Conservation (phyloP, 2,329 filamentous ascomycete species). For the Ophiostoma sp. region DNA sequence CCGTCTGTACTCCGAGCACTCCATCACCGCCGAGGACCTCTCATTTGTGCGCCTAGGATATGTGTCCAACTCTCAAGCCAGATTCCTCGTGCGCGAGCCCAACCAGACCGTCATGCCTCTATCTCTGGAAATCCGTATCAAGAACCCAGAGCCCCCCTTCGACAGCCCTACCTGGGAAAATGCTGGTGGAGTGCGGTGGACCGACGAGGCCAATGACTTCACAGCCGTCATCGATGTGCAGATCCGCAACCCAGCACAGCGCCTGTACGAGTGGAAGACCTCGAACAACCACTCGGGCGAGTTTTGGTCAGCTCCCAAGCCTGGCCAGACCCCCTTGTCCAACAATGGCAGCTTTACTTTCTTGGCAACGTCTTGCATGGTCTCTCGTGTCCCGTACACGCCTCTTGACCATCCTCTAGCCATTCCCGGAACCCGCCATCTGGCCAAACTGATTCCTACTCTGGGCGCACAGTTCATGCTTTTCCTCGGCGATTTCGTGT, state of each 20-base stretch:
- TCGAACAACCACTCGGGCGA: conserved; percentile 82
- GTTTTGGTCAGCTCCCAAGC: conserved; percentile 69
- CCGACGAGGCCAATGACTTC: conserved; percentile 75
- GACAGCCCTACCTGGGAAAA: conserved; percentile 60
- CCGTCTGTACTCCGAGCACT: conserved; percentile 67
- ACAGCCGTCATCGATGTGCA: conserved; percentile 65
- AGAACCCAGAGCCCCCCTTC: conserved; percentile 45
- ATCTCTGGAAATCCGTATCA: conserved; percentile 59
- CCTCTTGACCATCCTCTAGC: conserved; percentile 75
- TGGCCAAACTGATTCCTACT: conserved; percentile 66
- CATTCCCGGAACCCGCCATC: conserved; percentile 71
- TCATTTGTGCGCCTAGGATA: conserved; percentile 85
- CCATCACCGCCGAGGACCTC: conserved; percentile 66
- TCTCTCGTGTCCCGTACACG: conserved; percentile 84
- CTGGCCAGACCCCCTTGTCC: conserved; percentile 56
- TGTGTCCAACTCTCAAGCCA: conserved; percentile 73
- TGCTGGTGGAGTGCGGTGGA: conserved; percentile 58
- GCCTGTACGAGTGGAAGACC: conserved; percentile 73
- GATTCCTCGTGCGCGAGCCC: conserved; percentile 78
- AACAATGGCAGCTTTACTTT: conserved; percentile 76
- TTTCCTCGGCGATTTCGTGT: conserved; percentile 85
- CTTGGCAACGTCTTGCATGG: conserved; percentile 86
- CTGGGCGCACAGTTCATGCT: conserved; percentile 73
- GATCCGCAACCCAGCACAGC: conserved; percentile 60
- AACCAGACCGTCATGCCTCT: conserved; percentile 68